These are phyloP conservation scores for Glomus cerebriforme DNA, from an alignment of 192 early-diverging fungal species.

Conservation along the genomic window DNA sequence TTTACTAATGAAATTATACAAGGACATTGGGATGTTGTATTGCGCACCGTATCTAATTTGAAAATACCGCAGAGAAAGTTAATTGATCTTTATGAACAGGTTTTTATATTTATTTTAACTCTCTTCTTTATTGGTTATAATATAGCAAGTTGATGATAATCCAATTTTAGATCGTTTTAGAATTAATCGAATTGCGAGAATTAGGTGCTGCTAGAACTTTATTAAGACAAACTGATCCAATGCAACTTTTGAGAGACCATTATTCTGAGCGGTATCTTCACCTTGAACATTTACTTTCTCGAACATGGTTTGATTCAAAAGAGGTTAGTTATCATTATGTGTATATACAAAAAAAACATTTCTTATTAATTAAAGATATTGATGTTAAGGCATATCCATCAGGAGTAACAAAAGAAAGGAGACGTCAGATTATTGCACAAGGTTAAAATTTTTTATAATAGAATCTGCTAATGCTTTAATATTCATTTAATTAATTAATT, in stretches of 20 bases:
- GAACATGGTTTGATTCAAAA: conserved; percentile 69
- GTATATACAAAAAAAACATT: background rate
- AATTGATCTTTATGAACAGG: conserved; percentile 89
- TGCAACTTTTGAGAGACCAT: conserved; percentile 75
- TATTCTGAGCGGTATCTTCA: conserved; percentile 81
- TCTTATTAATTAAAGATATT: background rate
- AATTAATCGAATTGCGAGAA: conserved; percentile 84
- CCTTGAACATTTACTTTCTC: conserved; percentile 77
- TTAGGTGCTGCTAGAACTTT: conserved; percentile 80
- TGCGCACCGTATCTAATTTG: conserved; percentile 68
- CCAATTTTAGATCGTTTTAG: conserved; percentile 70
- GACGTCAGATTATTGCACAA: conserved; percentile 75
- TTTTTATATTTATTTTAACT: conserved; percentile 30
- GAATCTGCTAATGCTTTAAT: background rate
- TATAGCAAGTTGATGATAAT: background rate
- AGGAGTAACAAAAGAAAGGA: conserved; percentile 67
- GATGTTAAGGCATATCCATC: conserved; percentile 60
- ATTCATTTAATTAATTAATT: background rate
- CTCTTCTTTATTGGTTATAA: background rate
- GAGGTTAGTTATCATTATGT: conserved; percentile 43
- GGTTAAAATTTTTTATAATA: conserved; percentile 35
- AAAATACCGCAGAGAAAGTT: conserved; percentile 70
- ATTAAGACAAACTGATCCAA: conserved; percentile 88
- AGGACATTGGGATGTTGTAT: conserved; percentile 87
- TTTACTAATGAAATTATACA: conserved; percentile 76